These are phyloP conservation scores for Herpetomonas tarakana DNA, from an alignment of 208 protist genomes.

Conservation along the genomic window DNA sequence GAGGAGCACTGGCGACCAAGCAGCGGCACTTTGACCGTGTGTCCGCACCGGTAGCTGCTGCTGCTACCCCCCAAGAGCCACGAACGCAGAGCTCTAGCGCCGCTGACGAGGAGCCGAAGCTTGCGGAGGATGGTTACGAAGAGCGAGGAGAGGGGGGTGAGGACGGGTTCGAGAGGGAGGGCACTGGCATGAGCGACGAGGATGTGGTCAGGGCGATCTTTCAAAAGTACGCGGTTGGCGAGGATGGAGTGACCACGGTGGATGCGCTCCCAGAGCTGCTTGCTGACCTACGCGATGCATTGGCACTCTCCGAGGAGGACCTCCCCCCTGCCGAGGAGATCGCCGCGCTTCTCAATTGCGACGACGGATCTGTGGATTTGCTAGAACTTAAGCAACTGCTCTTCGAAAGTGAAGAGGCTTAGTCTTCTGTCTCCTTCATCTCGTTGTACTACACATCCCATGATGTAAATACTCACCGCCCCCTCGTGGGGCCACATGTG, in stretches of 20 bases:
- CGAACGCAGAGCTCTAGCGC: background rate
- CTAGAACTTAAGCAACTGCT: conserved; percentile 66
- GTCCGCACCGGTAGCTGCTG: background rate
- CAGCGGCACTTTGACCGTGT: too few relatives aligned
- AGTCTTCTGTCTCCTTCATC: conserved; percentile 6
- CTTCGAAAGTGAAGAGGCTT: conserved; percentile 26
- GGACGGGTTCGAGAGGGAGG: background rate
- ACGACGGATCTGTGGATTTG: conserved; percentile 58
- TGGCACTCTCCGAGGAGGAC: conserved; percentile 52
- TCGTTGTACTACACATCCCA: conserved; percentile 5
- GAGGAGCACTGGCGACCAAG: too few relatives aligned
- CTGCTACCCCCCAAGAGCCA: background rate
- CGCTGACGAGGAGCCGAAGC: background rate
- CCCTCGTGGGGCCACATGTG: background rate
- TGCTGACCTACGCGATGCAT: conserved; percentile 36
- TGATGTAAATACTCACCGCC: background rate
- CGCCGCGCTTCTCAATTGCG: conserved; percentile 32
- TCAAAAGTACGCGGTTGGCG: conserved; percentile 45
- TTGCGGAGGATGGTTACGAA: background rate
- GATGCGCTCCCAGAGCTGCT: conserved; percentile 52
- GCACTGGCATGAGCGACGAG: conserved; percentile 7
- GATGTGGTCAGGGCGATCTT: conserved; percentile 57
- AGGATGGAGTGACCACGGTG: conserved; percentile 34
- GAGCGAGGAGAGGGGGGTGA: background rate
- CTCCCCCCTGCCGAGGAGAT: conserved; percentile 47